Conservation (phyloP, 2,329 filamentous ascomycete species). For the Cladosporium halotolerans region DNA sequence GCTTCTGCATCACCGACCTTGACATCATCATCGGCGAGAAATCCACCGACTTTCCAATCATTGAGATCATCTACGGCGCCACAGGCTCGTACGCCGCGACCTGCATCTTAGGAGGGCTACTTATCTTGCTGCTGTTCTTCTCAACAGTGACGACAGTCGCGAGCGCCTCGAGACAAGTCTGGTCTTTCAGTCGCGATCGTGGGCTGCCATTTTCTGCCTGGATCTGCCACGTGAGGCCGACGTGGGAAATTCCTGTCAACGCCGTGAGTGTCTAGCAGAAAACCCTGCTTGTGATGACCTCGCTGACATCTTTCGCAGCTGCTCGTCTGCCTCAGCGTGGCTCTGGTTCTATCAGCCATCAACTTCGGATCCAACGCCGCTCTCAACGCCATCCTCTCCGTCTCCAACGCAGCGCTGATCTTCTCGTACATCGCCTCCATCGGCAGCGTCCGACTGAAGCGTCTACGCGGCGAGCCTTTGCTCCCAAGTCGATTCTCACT, state of each 20-base stretch:
- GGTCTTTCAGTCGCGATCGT: slow-evolving; percentile 30
- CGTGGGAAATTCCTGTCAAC: slow-evolving; percentile 29
- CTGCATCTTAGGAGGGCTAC: slow-evolving; percentile 26
- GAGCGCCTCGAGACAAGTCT: slow-evolving; percentile 29
- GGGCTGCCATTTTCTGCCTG: slow-evolving; percentile 30
- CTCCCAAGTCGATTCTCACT: slow-evolving; percentile 28
- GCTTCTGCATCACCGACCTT: slow-evolving; percentile 7
- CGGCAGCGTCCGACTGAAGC: slow-evolving; percentile 28
- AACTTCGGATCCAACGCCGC: slow-evolving; percentile 38
- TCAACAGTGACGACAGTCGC: slow-evolving; percentile 31
- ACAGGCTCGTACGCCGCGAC: slow-evolving; percentile 27
- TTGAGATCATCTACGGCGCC: slow-evolving; percentile 22
- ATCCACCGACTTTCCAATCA: slow-evolving; percentile 1
- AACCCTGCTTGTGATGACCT: background rate
- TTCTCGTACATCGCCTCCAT: slow-evolving; percentile 31
- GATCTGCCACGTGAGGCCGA: slow-evolving; percentile 27
- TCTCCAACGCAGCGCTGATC: slow-evolving; percentile 32
- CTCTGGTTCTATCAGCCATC: slow-evolving; percentile 33
- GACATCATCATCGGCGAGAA: background rate
- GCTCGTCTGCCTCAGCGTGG: slow-evolving; percentile 22
- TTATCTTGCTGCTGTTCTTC: slow-evolving; percentile 29
- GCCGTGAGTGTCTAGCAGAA: slow-evolving; percentile 21
- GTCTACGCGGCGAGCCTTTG: slow-evolving; percentile 26
- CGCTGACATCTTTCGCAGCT: background rate
- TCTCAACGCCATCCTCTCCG: slow-evolving; percentile 37